Base-by-base conservation (phyloP, 2,329 filamentous ascomycete genomes). In the Ophidiomyces ophidiicola region DNA sequence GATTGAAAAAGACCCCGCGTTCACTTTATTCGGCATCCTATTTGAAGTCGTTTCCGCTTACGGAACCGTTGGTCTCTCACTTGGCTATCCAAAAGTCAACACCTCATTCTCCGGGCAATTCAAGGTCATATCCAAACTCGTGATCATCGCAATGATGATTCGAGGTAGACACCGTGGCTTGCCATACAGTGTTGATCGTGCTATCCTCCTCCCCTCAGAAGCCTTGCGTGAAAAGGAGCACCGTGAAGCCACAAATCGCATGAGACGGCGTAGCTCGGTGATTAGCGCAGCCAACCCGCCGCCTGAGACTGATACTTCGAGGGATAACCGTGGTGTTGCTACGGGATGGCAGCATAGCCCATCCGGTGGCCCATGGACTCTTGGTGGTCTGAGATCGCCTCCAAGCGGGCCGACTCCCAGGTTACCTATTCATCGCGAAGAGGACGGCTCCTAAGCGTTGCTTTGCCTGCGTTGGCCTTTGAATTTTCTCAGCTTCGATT, bases 1-100 rank as follows among this genome's bases (percentile, higher is more conserved):
- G 11, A 67, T 98, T 8, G 68, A 82, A 54, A 71, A 72, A 50
- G 63, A 77, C 36, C 67, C 66, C 45, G 50, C 55, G 3, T 82
- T 86, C 51, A 72, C 75, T 42, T 64, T 83, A 56, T 87, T 83
- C 55, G 64, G 70, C 5, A 67, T 74, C 5, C 68, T 94, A 2
- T 94, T 94, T 52, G 86, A 94, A 56, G 76, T 92, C 32, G 77
- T 94, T 44, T 88, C 82, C 41, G 86, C 86, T 1, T 94, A 94
- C 53, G 92, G 90, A 46, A 98, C 90, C 1, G 90, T 98, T 18
- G 90, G 90, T 0, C 65, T 98, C 42, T 88, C 80, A 35, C 70
- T 98, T 11, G 90, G 90, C 4, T 94, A 88, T 45, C 70, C 81
- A 0, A 67, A 63, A 14, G 69, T 77, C 57, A 82, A 94, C 58